Conservation (phyloP, 257 asterid species). For the Phtheirospermum japonicum region DNA sequence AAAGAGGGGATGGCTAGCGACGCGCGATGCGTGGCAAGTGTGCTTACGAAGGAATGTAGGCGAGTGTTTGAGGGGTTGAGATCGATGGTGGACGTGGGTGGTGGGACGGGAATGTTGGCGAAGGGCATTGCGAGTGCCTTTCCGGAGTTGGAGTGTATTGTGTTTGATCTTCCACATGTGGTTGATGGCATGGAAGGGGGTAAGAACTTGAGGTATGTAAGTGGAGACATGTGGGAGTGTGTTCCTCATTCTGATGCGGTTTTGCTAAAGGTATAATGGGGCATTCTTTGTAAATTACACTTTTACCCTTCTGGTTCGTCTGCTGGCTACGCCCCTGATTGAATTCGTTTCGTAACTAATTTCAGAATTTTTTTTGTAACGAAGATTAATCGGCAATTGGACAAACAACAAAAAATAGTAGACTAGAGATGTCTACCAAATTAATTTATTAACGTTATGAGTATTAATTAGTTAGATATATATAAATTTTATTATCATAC, state of each 20-base stretch:
- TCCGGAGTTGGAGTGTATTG: background rate
- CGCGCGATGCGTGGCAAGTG: background rate
- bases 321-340: too few relatives aligned
- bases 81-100: conserved; percentile 7
- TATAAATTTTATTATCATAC: too few relatives aligned
- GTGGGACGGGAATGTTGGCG: conserved; percentile 3
- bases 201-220: background rate
- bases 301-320: too few relatives aligned
- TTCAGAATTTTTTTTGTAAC: too few relatives aligned
- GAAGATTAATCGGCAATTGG: too few relatives aligned
- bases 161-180: background rate
- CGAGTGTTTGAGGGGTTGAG: background rate
- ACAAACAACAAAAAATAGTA: too few relatives aligned
- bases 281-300: too few relatives aligned
- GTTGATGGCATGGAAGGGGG: conserved; percentile 8
- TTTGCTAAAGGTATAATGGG: conserved; percentile 3
- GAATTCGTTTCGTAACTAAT: too few relatives aligned
- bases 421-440: too few relatives aligned
- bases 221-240: background rate
- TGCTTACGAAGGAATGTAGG: background rate
- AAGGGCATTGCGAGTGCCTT: background rate
- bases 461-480: background rate
- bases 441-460: too few relatives aligned
- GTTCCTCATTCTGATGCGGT: background rate
- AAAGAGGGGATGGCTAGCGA: conserved; percentile 4